Evolutionary conservation across 495 filamentous ascomycete genomes (phyloP), one percentile per base, ranked within the genome.

Genomic region (Poronia punctata): DNA sequence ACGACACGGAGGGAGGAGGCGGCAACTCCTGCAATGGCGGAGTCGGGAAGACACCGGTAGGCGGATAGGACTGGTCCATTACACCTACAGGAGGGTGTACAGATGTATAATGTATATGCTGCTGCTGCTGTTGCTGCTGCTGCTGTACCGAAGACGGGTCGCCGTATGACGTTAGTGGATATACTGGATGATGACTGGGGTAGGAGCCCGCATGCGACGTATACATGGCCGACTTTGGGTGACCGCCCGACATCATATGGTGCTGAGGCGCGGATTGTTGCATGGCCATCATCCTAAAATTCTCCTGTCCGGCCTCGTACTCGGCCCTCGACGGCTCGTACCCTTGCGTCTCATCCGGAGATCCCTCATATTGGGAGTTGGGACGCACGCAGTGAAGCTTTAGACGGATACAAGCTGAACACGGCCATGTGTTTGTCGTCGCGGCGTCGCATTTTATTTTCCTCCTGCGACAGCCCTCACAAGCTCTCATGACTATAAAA

Each of bases 401-500:
- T 38, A 97, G 68, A 34, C 92, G 82, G 35, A 85, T 80, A 59
- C 92, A 99, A 25, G 92, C 87, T 40, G 88, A 88, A 58, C 92
- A 99, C 8, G 92, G 92, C 92, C 92, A 99, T 18, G 88, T 84
- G 64, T 99, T 97, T 12, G 89, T 96, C 16, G 92, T 95, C 15
- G 90, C 92, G 40, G 92, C 89, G 71, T 99, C 92, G 60, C 92
- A 99, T 57, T 96, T 95, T 55, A 99, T 88, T 56, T 88, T 88
- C 36, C 83, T 73, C 62, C 88, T 81, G 44, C 92, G 75, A 54
- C 92, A 99, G 21, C 92, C 93, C 67, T 96, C 93, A 59, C 92
- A 99, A 14, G 92, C 92, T 64, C 92, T 83, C 90, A 97, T 97
- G 34, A 99, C 92, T 96, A 58, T 26, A 12, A 21, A 51, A 40